Base-by-base conservation (phyloP, 306 rosid species). In the Cucumis melo region DNA sequence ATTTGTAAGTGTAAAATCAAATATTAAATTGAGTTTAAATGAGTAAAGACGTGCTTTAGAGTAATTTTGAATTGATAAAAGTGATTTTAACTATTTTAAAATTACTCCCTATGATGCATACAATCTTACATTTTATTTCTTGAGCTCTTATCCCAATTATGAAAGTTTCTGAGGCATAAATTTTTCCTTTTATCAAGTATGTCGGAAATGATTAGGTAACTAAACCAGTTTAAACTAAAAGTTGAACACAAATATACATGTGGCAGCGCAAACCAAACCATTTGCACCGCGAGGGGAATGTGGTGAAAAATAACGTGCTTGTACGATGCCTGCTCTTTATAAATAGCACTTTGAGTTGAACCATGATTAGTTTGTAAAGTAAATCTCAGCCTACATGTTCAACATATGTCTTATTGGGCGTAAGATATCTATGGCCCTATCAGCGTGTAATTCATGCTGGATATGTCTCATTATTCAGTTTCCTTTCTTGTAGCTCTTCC, bases 401-500 rank as follows among this genome's bases (percentile, higher is more conserved):
- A 23, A 23, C 34, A n/a, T 65, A 17, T 38, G 21, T 32, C 7
- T 63, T 6, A 32, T 19, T 39, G 46, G 53, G 29, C 48, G 17
- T 19, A 36, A 8, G 24, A 38, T 8, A 38, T 63, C 38, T 65
- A 65, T 12, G 38, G 29, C 51, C 27, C 48, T 11, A 38, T 27
- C 24, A 19, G 72, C 21, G 5, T 67, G 74, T 16, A 42, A n/a
- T 5, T 20, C 21, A 67, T 65, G 16, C 5, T 20, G 9, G 41
- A 53, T 41, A 66, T 67, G 59, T 78, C 63, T 24, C 82, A 62
- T 53, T 60, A 58, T 68, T 20, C 65, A 58, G 65, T 83, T 82
- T 80, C 76, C 14, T 19, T 79, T 84, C 80, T 78, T 81, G 76
- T 87, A 94, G 99, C 96, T 72, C 96, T 94, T 84, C 98, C 98